Conservation (phyloP, 2,329 filamentous ascomycete genomes). For the Trichoderma simmonsii region DNA sequence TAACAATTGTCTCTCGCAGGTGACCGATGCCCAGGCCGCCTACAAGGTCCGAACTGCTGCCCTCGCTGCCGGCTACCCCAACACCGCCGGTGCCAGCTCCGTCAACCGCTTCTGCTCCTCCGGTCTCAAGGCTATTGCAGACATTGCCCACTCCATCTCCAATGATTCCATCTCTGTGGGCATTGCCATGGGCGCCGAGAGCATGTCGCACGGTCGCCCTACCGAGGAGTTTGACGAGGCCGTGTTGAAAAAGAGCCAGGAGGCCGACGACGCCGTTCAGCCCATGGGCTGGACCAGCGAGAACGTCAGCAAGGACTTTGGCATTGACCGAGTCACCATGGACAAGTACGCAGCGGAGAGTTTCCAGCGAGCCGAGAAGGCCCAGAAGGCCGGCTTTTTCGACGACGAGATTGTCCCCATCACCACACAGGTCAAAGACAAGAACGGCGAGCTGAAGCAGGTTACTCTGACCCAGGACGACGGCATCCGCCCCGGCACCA, state of each 20-base stretch:
- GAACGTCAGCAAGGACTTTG: conserved; percentile 90
- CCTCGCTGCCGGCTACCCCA: conserved; percentile 89
- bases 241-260: conserved; percentile 67
- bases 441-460: conserved; percentile 73
- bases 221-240: conserved; percentile 72
- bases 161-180: conserved; percentile 81
- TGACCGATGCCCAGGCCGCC: conserved; percentile 79
- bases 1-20: conserved; percentile 43
- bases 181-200: conserved; percentile 83
- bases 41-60: conserved; percentile 88
- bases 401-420: conserved; percentile 94
- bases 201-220: conserved; percentile 74
- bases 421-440: conserved; percentile 74
- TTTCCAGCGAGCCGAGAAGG: conserved; percentile 80
- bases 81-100: conserved; percentile 76
- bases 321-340: conserved; percentile 74
- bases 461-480: conserved; percentile 84
- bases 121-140: conserved; percentile 89
- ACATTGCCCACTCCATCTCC: conserved; percentile 85
- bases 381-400: conserved; percentile 88
- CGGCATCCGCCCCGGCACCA: conserved; percentile 87
- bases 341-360: conserved; percentile 85
- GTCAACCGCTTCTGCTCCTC: conserved; percentile 98
- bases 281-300: conserved; percentile 98
- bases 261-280: conserved; percentile 81